A percentile compares a stretch with the other conserved stretches of the same genome.
These are phyloP conservation scores for Saturnispora saitoi DNA, from an alignment of 805 yeast genomes.

Conservation along the genomic window DNA sequence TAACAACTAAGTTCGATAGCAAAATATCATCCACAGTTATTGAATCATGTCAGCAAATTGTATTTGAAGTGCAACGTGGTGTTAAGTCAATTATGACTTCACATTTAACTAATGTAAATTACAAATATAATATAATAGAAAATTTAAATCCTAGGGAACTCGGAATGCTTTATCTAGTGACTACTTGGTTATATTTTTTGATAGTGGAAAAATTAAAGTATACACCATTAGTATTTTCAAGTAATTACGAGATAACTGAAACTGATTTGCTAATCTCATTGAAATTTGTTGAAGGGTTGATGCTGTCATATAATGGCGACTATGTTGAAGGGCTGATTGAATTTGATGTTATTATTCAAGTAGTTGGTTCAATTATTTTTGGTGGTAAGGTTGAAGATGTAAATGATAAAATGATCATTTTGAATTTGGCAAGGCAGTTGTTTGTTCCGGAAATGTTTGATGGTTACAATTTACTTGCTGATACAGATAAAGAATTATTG, in stretches of 20 bases:
- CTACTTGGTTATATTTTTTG: slow-evolving; percentile 66
- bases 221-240: slow-evolving; percentile 55
- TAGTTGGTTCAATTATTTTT: slow-evolving; percentile 35
- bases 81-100: slow-evolving; percentile 37
- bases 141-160: slow-evolving; percentile 33
- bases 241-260: slow-evolving; percentile 64
- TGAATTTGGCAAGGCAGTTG: slow-evolving; percentile 28
- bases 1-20: slow-evolving; percentile 50
- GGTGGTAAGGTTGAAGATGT: slow-evolving; percentile 52
- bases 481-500: not conserved
- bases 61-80: slow-evolving; percentile 58
- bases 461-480: not conserved
- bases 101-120: slow-evolving; percentile 8
- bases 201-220: slow-evolving; percentile 51
- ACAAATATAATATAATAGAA: slow-evolving; percentile 5
- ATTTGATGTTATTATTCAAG: not conserved
- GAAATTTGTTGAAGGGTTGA: slow-evolving; percentile 34
- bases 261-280: slow-evolving; percentile 53
- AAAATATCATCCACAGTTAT: slow-evolving; percentile 49
- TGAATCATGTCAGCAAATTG: slow-evolving; percentile 44
- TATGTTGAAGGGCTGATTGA: not conserved
- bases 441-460: slow-evolving; percentile 34
- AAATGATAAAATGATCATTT: slow-evolving; percentile 34
- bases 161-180: slow-evolving; percentile 40
- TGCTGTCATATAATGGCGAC: slow-evolving; percentile 17